Evolutionary conservation across 2,329 filamentous ascomycete genomes (phyloP).

Genomic region (Colletotrichum liriopes): DNA sequence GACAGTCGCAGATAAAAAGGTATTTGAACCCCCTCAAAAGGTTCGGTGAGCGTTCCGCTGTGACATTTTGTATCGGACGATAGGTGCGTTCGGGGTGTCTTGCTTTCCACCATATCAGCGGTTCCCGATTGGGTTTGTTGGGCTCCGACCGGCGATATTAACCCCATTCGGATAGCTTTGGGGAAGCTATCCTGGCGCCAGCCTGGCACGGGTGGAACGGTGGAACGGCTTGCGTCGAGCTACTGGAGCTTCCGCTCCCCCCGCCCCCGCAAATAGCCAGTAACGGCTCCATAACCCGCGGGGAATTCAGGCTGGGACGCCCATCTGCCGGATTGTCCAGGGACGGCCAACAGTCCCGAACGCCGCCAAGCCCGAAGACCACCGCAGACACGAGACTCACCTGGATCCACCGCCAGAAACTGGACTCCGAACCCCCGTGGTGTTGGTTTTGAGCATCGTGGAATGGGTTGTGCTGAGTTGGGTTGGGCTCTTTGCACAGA

Average conservation of each 20-base stretch:
- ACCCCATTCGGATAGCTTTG: slow-evolving; percentile 32
- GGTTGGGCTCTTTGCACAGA: too few species aligned
- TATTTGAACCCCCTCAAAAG: neutral
- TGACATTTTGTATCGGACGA: slow-evolving; percentile 33
- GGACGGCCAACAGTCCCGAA: slow-evolving; percentile 30
- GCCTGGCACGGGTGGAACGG: neutral
- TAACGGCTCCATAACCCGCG: slow-evolving; percentile 24
- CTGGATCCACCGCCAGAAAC: neutral
- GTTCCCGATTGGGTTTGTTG: slow-evolving; percentile 29
- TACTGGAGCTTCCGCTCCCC: slow-evolving; percentile 22
- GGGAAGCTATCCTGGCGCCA: slow-evolving; percentile 25
- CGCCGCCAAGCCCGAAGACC: neutral
- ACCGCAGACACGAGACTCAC: neutral
- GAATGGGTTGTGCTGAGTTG: too few species aligned
- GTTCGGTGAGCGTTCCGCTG: slow-evolving; percentile 24
- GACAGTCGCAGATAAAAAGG: neutral
- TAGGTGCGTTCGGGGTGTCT: slow-evolving; percentile 13
- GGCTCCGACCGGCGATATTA: slow-evolving; percentile 37
- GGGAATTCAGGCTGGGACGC: slow-evolving; percentile 8
- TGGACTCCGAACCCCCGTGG: neutral
- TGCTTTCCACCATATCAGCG: slow-evolving; percentile 16
- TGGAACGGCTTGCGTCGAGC: slow-evolving; percentile 23
- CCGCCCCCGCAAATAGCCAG: slow-evolving; percentile 32
- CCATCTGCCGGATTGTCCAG: slow-evolving; percentile 31
- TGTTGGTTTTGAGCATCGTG: too few species aligned